Evolutionary conservation across 352 stramenopile species (phyloP), one percentile per base, ranked within the genome.

Genomic region (Phytophthora ramorum): DNA sequence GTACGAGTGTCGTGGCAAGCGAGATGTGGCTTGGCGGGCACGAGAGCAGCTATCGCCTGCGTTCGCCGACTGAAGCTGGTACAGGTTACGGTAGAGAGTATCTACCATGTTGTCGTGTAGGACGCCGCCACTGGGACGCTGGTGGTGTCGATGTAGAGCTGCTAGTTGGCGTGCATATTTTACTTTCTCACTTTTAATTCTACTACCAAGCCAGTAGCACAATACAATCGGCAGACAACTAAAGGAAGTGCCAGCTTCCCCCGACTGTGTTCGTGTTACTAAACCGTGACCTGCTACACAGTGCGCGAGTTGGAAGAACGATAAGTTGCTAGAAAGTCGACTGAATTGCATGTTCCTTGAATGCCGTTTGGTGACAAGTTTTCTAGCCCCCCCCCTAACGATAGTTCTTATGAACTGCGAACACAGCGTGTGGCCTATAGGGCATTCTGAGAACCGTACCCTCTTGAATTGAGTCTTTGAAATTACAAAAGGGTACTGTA

Each of bases 221-320:
- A 57, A 45, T 57, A 46, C 49, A 57, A 41, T 57, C 32, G 49
- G 49, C 49, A 34, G 20, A 34, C n/a, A 41, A 8, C 19, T 35
- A 35, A 6, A 46, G 49, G 32, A 46, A 57, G 49, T 57, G 49
- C 34, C 49, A 57, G 49, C 34, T 57, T 35, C 49, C 32, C 32
- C 34, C 46, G 46, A 40, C 16, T 53, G 46, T 34, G 19, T 57
- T 43, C 9, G 19, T 35, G 34, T 48, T 58, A 16, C 38, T 40
- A 6, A 38, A 58, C 19, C 38, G 37, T 13, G 51, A 48, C 35
- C 51, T 49, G 49, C 22, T 24, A 24, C 22, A 24, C n/a, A n/a
- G n/a, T n/a, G n/a, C n/a, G n/a, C n/a, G n/a, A n/a, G n/a, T n/a
- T n/a, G n/a, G n/a, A n/a, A n/a, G n/a, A n/a, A n/a, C n/a, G n/a